Evolutionary conservation across 2,329 filamentous ascomycete genomes (phyloP), one percentile per base, ranked within the genome.

Genomic region (Pleurostoma richardsiae): DNA sequence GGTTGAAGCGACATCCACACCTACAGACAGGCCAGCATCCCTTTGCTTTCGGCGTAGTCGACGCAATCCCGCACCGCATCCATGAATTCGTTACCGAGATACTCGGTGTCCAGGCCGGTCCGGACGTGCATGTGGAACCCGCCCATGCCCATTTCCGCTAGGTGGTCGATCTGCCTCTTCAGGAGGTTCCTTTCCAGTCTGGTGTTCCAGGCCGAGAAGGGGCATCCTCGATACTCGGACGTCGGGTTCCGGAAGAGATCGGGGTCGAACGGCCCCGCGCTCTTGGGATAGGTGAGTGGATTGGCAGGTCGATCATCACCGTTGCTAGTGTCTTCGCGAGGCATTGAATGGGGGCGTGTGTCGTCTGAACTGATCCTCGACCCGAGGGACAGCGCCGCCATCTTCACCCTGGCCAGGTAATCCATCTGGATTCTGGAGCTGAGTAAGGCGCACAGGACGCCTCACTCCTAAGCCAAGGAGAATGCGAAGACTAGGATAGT

Each of bases 71-170:
- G 49, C 2, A 63, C 55, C 10, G 55, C 47, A 41, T 60, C 53
- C 58, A 64, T 59, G 42, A 60, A 63, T 42, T 65, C 61, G 26
- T 49, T 39, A 19, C 59, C 60, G 50, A 63, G 52, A 36, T 64
- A 62, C 29, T 59, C 56, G 6, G 60, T 65, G 41, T 64, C 61
- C 10, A 65, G 56, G 3, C 61, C 61, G 4, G 54, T 58, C 11
- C 60, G 52, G 11, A 57, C 55, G 49, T 64, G 60, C 53, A 63
- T 62, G 30, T 60, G 57, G 40, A 63, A 63, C 3, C 62, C 61
- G 4, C 60, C 61, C 47, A 63, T 51, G 3, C 61, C 60, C 61
- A 65, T 64, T 7, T 57, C 56, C 19, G 48, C 39, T 19, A 64
- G 56, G 45, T 55, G 42, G 43, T 63, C 58, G 30, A 65, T 62